phyloP scores from a whole-genome alignment of 129 eudicot genomes.

The Deinandra increscens region DNA sequence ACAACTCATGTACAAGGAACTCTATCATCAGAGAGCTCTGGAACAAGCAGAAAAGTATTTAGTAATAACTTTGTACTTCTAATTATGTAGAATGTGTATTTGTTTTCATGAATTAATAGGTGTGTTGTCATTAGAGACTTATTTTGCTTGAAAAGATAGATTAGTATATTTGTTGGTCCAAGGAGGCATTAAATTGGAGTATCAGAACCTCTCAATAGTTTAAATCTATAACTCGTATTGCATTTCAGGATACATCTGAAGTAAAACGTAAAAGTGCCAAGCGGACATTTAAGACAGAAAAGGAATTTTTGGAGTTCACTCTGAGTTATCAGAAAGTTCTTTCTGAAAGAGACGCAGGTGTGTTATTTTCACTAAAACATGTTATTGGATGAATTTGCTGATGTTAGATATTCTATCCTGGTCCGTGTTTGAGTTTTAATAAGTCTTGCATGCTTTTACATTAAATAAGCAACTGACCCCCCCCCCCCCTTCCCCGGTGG shows the following conservation, averaged over 20 bases:
- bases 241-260: conserved; percentile 64
- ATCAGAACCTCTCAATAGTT: background rate
- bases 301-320: conserved; percentile 90
- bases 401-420: conserved; percentile 12
- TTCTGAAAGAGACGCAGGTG: conserved; percentile 89
- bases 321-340: conserved; percentile 84
- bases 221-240: background rate
- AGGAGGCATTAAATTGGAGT: conserved; percentile 12
- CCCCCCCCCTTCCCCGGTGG: too few relatives aligned
- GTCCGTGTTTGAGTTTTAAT: conserved; percentile 5
- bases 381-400: conserved; percentile 8
- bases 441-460: background rate
- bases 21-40: conserved; percentile 44
- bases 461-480: background rate
- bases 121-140: conserved; percentile 15
- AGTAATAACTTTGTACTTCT: conserved; percentile 38
- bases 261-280: conserved; percentile 78
- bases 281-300: conserved; percentile 81
- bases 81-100: conserved; percentile 3
- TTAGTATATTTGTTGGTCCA: conserved; percentile 18
- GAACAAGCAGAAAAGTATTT: conserved; percentile 54
- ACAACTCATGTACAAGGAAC: conserved; percentile 40
- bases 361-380: conserved; percentile 11
- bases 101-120: conserved; percentile 5
- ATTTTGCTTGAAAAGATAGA: conserved; percentile 8